Conservation (phyloP, 2,329 filamentous ascomycete species). For the Aspergillus texensis region DNA sequence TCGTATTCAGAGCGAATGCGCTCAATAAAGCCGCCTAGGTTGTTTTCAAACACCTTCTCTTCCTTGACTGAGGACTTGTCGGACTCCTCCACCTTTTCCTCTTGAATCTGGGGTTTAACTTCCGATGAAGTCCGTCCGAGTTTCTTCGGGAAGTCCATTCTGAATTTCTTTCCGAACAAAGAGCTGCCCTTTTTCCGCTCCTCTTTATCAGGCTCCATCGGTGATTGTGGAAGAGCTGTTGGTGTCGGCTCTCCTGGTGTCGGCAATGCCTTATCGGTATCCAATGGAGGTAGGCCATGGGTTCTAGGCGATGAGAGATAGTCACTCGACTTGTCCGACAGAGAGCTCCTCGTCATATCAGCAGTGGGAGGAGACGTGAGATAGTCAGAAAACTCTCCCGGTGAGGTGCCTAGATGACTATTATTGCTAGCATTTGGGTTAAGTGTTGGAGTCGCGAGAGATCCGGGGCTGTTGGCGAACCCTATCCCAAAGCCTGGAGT, state of each 20-base stretch:
- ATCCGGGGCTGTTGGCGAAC: conserved; percentile 66
- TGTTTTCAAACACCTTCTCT: conserved; percentile 49
- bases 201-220: conserved; percentile 61
- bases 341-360: conserved; percentile 50
- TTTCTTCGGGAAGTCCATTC: conserved; percentile 78
- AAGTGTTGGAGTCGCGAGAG: conserved; percentile 36
- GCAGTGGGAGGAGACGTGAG: conserved; percentile 57
- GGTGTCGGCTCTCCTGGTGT: conserved; percentile 48
- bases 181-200: conserved; percentile 61
- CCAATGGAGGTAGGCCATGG: conserved; percentile 51
- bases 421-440: conserved; percentile 19
- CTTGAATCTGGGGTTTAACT: conserved; percentile 70
- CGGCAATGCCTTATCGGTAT: conserved; percentile 52
- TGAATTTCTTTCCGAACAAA: conserved; percentile 82
- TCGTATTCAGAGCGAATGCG: conserved; percentile 51
- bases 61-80: conserved; percentile 56
- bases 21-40: conserved; percentile 50
- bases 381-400: conserved; percentile 36
- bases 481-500: conserved; percentile 81
- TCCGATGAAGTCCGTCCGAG: conserved; percentile 68
- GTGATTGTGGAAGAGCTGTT: conserved; percentile 52
- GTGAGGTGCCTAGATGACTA: conserved; percentile 37
- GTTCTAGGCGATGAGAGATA: conserved; percentile 70
- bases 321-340: conserved; percentile 65
- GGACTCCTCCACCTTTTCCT: conserved; percentile 69